Evolutionary conservation across 768 basidiomycete genomes (phyloP).

Genomic region (Exidia glandulosa): DNA sequence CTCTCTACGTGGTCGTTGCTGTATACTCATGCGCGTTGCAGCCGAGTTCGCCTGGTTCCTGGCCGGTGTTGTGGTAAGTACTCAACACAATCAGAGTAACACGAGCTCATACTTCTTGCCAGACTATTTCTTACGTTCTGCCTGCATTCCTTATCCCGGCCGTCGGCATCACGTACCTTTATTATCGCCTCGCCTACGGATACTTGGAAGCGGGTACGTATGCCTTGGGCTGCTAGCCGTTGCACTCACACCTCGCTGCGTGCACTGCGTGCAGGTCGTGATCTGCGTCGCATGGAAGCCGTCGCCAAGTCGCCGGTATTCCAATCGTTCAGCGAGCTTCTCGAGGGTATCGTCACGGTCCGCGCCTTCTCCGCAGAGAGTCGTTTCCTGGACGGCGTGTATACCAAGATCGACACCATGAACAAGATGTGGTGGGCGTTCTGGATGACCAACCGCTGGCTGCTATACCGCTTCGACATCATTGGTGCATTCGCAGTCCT

Average conservation of each 20-base stretch:
- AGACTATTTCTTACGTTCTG: slow-evolving; percentile 2
- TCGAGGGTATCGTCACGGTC: slow-evolving; percentile 25
- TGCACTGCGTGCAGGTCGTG: slow-evolving; percentile 53
- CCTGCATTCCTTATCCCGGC: slow-evolving; percentile 6
- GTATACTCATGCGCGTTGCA: slow-evolving; percentile 32
- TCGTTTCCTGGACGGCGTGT: slow-evolving; percentile 19
- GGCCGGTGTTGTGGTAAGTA: slow-evolving; percentile 4
- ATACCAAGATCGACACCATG: slow-evolving; percentile 21
- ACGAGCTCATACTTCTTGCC: not conserved
- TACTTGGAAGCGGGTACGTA: too few relatives aligned
- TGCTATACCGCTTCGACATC: slow-evolving; percentile 13
- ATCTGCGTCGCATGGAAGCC: slow-evolving; percentile 83
- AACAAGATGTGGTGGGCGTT: slow-evolving; percentile 16
- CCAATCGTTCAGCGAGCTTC: slow-evolving; percentile 67
- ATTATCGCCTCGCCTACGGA: slow-evolving; percentile 3
- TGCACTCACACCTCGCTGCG: too few relatives aligned
- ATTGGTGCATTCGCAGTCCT: slow-evolving; percentile 1
- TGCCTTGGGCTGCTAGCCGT: too few relatives aligned
- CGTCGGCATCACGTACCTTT: slow-evolving; percentile 3
- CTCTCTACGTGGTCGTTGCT: slow-evolving; percentile 63
- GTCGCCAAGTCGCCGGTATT: slow-evolving; percentile 78
- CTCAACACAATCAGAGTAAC: not conserved
- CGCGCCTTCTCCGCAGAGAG: slow-evolving; percentile 24
- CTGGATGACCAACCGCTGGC: slow-evolving; percentile 14
- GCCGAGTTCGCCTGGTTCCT: slow-evolving; percentile 3